phyloP scores from a whole-genome alignment of 2,329 filamentous ascomycete genomes.

The Fusarium chuoi region DNA sequence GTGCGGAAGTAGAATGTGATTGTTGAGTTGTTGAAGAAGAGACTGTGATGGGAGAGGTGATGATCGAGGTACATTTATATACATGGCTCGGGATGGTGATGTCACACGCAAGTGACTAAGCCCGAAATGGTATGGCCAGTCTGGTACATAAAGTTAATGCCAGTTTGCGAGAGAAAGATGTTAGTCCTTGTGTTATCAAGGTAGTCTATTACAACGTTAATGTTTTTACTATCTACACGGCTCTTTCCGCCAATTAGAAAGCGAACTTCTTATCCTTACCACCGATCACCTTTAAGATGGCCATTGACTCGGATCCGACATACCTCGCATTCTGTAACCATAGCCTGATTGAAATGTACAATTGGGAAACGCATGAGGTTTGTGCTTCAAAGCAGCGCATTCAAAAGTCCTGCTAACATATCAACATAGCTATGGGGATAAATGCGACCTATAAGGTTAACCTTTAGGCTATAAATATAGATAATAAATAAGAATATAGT shows the following conservation, averaged over 20 bases:
- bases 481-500: too few relatives aligned
- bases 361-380: neutral
- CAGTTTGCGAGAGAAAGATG: too few relatives aligned
- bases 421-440: too few relatives aligned
- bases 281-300: neutral
- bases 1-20: accelerated
- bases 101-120: neutral
- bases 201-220: too few relatives aligned
- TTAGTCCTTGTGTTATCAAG: accelerated
- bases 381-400: neutral
- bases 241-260: too few relatives aligned
- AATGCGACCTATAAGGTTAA: too few relatives aligned
- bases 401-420: accelerated
- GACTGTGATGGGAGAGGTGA: accelerated
- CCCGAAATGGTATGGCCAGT: accelerated
- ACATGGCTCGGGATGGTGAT: neutral
- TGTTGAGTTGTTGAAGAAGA: accelerated
- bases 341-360: neutral
- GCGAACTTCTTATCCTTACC: neutral
- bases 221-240: too few relatives aligned
- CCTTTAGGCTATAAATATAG: too few relatives aligned
- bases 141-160: neutral
- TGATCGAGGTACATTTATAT: neutral
- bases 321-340: neutral
- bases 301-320: neutral